Evolutionary conservation across 192 early-diverging fungal species (phyloP).

Genomic region (Dissophora ornata): DNA sequence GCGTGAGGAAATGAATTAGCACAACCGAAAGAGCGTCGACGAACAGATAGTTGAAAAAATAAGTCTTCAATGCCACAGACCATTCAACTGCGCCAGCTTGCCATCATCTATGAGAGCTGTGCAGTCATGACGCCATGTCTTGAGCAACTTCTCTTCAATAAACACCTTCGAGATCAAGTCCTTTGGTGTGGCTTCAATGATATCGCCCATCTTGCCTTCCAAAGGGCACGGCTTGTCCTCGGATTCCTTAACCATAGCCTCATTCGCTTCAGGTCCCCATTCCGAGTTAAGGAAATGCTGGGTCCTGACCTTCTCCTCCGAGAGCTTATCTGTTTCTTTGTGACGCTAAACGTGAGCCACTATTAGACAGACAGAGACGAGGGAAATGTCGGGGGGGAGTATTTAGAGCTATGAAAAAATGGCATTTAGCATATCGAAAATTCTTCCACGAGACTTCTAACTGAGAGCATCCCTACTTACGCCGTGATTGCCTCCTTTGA

Average conservation of each 20-base stretch:
- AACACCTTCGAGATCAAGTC: slow-evolving; percentile 22
- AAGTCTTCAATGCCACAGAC: no score
- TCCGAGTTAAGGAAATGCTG: slow-evolving; percentile 16
- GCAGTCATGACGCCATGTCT: slow-evolving; percentile 13
- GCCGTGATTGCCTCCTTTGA: background rate
- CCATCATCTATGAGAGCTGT: slow-evolving; percentile 14
- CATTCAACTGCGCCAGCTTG: no score
- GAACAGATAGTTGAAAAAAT: background rate
- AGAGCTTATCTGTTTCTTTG: slow-evolving; percentile 18
- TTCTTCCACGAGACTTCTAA: background rate
- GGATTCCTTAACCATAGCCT: background rate
- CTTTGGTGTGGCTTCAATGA: slow-evolving; percentile 15
- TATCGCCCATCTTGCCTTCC: slow-evolving; percentile 16
- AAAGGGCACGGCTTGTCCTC: background rate
- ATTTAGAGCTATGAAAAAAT: background rate
- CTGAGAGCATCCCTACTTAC: background rate
- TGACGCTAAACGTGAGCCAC: slow-evolving; percentile 14
- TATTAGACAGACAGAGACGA: no score
- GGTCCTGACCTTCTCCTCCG: background rate
- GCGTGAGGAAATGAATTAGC: no score
- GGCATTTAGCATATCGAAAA: no score
- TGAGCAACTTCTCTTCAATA: slow-evolving; percentile 20
- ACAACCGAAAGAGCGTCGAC: no score
- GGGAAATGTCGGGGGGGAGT: no score
- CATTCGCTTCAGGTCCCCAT: slow-evolving; percentile 28